Evolutionary conservation across 768 basidiomycete genomes (phyloP).

Genomic region (Galerina marginata): DNA sequence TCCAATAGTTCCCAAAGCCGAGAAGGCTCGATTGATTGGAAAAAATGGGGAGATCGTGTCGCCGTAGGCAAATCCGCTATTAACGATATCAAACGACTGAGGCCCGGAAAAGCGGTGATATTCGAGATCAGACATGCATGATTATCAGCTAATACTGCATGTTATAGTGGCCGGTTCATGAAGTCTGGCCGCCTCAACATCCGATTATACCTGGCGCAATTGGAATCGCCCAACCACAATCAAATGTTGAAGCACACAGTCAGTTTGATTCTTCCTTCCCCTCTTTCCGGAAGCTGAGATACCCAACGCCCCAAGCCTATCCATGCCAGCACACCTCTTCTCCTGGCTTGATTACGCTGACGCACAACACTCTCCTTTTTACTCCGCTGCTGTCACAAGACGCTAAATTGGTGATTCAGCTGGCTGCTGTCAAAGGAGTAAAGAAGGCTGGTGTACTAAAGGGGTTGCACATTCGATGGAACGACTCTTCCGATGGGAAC

Average conservation of each 20-base stretch:
- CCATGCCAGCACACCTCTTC: conserved; percentile 59
- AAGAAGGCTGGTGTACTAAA: conserved; percentile 61
- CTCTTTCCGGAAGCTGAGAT: not conserved
- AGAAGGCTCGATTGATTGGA: conserved; percentile 48
- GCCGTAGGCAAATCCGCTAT: conserved; percentile 50
- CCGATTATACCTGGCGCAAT: conserved; percentile 23
- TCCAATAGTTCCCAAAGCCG: not conserved
- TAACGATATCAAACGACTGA: conserved; percentile 45
- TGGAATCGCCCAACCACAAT: conserved; percentile 25
- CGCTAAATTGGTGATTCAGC: conserved; percentile 51
- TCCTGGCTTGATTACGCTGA: conserved; percentile 67
- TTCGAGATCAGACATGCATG: not conserved
- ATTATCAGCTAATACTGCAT: not conserved
- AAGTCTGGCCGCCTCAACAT: conserved; percentile 25
- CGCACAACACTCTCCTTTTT: conserved; percentile 53
- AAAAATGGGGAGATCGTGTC: conserved; percentile 58
- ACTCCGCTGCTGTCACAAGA: conserved; percentile 54
- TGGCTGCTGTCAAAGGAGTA: conserved; percentile 54
- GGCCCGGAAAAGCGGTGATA: conserved; percentile 39
- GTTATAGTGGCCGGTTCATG: conserved; percentile 23
- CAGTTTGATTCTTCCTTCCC: conserved; percentile 13
- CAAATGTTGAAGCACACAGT: conserved; percentile 39
- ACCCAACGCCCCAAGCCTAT: conserved; percentile 48
- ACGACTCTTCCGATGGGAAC: conserved; percentile 31
- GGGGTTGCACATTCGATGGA: conserved; percentile 57